These are phyloP conservation scores for Lindgomyces ingoldianus DNA, from an alignment of 495 filamentous ascomycete genomes.

Conservation along the genomic window DNA sequence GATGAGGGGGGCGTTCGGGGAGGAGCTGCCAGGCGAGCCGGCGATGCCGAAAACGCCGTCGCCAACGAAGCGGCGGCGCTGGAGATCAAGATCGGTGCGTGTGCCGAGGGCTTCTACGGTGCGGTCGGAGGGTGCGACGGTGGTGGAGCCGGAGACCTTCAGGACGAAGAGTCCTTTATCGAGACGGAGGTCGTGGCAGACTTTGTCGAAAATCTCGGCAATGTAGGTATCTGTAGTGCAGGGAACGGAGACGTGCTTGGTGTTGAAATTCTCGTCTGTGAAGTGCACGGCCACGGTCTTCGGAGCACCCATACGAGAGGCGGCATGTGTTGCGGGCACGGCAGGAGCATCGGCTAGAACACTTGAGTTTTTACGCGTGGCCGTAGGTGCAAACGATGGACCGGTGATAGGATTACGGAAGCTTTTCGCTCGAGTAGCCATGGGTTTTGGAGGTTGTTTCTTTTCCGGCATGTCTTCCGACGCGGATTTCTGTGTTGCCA, in stretches of 20 bases:
- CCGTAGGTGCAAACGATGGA: conserved; percentile 41
- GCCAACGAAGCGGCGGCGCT: conserved; percentile 79
- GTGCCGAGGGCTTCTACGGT: conserved; percentile 87
- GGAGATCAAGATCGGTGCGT: conserved; percentile 80
- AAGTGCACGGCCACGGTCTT: conserved; percentile 86
- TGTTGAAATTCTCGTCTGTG: conserved; percentile 63
- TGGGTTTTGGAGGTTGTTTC: conserved; percentile 23
- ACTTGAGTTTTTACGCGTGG: conserved; percentile 46
- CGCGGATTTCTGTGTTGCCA: conserved; percentile 37
- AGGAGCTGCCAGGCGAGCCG: conserved; percentile 75
- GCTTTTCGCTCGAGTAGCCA: conserved; percentile 43
- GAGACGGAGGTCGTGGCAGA: conserved; percentile 83
- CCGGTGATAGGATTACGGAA: conserved; percentile 47
- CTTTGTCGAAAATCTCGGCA: conserved; percentile 86
- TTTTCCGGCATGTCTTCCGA: conserved; percentile 13
- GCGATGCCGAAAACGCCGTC: conserved; percentile 73
- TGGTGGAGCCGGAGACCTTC: conserved; percentile 80
- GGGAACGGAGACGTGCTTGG: conserved; percentile 53
- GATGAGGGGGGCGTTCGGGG: conserved; percentile 74
- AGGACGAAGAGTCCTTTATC: conserved; percentile 89
- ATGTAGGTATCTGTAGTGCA: conserved; percentile 93
- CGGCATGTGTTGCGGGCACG: conserved; percentile 52
- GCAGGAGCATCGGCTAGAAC: conserved; percentile 51
- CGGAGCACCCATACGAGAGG: conserved; percentile 71
- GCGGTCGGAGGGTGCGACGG: conserved; percentile 80